phyloP scores from a whole-genome alignment of 345 rosid species.

The Physaria fendleri region DNA sequence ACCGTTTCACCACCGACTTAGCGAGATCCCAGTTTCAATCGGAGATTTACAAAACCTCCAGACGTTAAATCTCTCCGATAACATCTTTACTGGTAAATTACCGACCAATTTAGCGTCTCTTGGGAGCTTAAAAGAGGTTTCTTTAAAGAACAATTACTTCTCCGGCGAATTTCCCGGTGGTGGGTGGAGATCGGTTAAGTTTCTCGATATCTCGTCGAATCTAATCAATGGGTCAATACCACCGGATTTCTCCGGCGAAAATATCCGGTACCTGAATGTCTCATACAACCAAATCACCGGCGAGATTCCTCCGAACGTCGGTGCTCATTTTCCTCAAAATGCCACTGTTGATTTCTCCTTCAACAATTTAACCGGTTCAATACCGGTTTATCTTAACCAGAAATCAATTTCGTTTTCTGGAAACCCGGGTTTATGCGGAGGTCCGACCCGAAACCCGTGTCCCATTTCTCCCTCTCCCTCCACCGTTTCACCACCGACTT shows the following conservation, averaged over 20 bases:
- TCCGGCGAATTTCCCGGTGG: conserved; percentile 47
- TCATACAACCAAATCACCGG: conserved; percentile 71
- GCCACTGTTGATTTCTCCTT: conserved; percentile 69
- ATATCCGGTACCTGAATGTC: conserved; percentile 50
- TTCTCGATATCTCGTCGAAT: conserved; percentile 74
- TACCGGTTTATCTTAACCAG: conserved; percentile 51
- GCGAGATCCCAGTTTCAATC: conserved; percentile 43
- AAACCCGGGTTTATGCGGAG: conserved; percentile 65
- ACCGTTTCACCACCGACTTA: too few species aligned
- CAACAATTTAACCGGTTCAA: conserved; percentile 70
- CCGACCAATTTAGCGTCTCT: conserved; percentile 30
- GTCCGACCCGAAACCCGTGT: conserved; percentile 43
- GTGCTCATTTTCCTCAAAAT: conserved; percentile 35
- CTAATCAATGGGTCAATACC: conserved; percentile 71
- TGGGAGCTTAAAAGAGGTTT: conserved; percentile 48
- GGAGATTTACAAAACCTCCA: conserved; percentile 21
- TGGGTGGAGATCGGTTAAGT: conserved; percentile 42
- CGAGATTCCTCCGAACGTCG: conserved; percentile 44
- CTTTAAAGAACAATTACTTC: conserved; percentile 57
- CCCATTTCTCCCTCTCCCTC: conserved; percentile 41
- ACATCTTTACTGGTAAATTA: conserved; percentile 18
- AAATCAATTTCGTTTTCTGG: conserved; percentile 45
- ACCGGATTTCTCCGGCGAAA: conserved; percentile 50
- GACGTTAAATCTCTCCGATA: conserved; percentile 28
- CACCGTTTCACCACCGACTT: too few species aligned